Conservation (phyloP, 2,329 filamentous ascomycete genomes). For the Salinomyces thailandicus region DNA sequence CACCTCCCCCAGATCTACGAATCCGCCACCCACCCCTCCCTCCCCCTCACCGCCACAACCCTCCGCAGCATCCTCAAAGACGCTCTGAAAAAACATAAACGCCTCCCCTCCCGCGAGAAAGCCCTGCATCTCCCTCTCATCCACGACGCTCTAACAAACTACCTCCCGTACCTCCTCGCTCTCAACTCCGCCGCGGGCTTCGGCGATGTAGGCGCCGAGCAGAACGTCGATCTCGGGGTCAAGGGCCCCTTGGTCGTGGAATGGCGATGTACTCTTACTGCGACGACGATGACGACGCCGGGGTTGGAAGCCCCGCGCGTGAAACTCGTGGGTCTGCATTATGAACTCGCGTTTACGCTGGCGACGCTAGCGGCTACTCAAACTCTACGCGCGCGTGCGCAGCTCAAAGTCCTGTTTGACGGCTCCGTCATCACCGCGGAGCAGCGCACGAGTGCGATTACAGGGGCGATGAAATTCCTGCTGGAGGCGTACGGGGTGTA, state of each 20-base stretch:
- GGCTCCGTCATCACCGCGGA: constrained; percentile 51
- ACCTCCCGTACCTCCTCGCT: constrained; percentile 74
- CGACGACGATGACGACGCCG: constrained; percentile 51
- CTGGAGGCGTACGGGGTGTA: constrained; percentile 72
- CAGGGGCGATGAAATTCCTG: constrained; percentile 64
- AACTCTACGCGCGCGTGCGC: constrained; percentile 59
- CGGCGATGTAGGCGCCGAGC: constrained; percentile 43
- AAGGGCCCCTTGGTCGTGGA: constrained; percentile 56
- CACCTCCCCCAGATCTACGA: constrained; percentile 67
- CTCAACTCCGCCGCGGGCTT: constrained; percentile 58
- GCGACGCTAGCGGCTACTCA: constrained; percentile 67
- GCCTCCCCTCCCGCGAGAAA: constrained; percentile 62
- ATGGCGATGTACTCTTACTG: constrained; percentile 74
- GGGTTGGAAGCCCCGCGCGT: constrained; percentile 56
- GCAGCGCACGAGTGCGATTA: constrained; percentile 59
- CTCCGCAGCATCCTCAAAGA: constrained; percentile 74
- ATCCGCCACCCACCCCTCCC: constrained; percentile 76
- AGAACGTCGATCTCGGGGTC: constrained; percentile 57
- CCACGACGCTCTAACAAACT: constrained; percentile 58
- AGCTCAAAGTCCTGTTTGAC: constrained; percentile 64
- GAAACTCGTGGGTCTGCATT: constrained; percentile 62
- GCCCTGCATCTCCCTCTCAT: constrained; percentile 60
- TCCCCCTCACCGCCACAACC: constrained; percentile 72
- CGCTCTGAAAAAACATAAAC: constrained; percentile 79
- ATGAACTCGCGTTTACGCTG: constrained; percentile 72